A percentile compares a stretch with the other conserved stretches of the same genome.
These are phyloP conservation scores for Penicillium sp. DNA, from an alignment of 2,329 filamentous ascomycete genomes.

Conservation along the genomic window DNA sequence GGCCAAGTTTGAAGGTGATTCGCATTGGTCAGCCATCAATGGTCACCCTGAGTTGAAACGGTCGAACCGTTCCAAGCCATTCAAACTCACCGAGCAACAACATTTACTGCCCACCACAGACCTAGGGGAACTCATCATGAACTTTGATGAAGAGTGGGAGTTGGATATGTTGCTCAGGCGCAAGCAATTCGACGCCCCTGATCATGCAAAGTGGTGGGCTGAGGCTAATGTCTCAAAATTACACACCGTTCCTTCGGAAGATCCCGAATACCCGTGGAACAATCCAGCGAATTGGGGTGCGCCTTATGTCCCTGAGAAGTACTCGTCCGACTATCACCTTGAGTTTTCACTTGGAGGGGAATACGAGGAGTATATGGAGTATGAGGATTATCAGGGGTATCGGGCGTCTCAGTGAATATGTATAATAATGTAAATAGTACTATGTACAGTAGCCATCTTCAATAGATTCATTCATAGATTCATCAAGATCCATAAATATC, in stretches of 20 bases:
- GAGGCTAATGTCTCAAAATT: background rate
- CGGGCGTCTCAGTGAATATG: background rate
- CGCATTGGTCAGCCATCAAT: constrained; percentile 10
- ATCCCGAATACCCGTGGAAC: constrained; percentile 10
- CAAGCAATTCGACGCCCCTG: constrained; percentile 4
- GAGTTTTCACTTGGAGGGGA: constrained; percentile 2
- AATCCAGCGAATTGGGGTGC: constrained; percentile 12
- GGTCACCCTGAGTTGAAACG: constrained; percentile 4
- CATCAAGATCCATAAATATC: background rate
- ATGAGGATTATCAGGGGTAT: background rate
- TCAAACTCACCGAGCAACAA: background rate
- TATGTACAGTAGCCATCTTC: background rate
- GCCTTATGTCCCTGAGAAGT: constrained; percentile 5
- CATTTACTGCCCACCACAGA: constrained; percentile 1
- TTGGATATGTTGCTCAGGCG: constrained; percentile 18
- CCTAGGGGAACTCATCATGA: constrained; percentile 14
- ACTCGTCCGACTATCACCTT: constrained; percentile 3
- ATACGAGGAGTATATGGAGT: constrained; percentile 1
- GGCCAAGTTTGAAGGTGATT: constrained; percentile 11
- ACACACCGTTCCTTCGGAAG: constrained; percentile 5
- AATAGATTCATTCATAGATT: background rate
- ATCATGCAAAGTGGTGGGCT: constrained; percentile 11
- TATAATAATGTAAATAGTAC: constrained; percentile 8
- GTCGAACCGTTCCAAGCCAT: background rate
- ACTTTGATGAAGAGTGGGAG: constrained; percentile 26